Percentiles rank a stretch among this genome's conserved stretches.
phyloP scores from a whole-genome alignment of 2,329 filamentous ascomycete genomes.

The Talaromyces sp. region DNA sequence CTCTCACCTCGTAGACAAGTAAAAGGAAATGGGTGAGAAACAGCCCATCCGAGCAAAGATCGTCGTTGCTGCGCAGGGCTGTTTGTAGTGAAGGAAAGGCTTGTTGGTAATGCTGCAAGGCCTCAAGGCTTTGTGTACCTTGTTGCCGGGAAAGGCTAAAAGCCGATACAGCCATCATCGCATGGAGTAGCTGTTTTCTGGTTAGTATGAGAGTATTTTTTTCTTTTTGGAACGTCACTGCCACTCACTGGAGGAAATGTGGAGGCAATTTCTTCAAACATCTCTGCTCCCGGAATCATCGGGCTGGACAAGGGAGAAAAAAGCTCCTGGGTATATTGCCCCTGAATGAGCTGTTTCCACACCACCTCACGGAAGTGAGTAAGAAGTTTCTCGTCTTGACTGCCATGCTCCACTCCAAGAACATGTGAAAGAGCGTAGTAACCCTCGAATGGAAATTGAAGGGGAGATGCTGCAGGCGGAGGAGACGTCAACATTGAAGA shows the following conservation, averaged over 20 bases:
- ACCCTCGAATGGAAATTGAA: conserved; percentile 18
- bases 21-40: conserved; percentile 54
- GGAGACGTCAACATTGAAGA: conserved; percentile 27
- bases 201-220: conserved; percentile 1
- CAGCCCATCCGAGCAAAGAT: conserved; percentile 51
- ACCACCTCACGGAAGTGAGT: conserved; percentile 36
- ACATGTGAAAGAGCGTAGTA: conserved; percentile 14
- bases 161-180: conserved; percentile 54
- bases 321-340: conserved; percentile 16
- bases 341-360: conserved; percentile 35
- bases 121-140: conserved; percentile 41
- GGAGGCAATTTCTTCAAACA: conserved; percentile 43
- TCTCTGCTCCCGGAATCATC: conserved; percentile 29
- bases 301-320: conserved; percentile 16
- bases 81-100: conserved; percentile 45
- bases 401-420: conserved; percentile 14
- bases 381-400: conserved; percentile 29
- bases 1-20: conserved; percentile 49
- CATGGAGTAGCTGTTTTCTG: conserved; percentile 45
- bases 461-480: conserved; percentile 21
- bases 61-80: conserved; percentile 39
- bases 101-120: conserved; percentile 50
- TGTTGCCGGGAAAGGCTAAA: conserved; percentile 46
- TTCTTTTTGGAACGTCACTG: conserved; percentile 1
- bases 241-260: conserved; percentile 47